Evolutionary conservation across 1,284 basidiomycete genomes (phyloP), one percentile per base, ranked within the genome.

Genomic region (Austroboletus rostrupii): DNA sequence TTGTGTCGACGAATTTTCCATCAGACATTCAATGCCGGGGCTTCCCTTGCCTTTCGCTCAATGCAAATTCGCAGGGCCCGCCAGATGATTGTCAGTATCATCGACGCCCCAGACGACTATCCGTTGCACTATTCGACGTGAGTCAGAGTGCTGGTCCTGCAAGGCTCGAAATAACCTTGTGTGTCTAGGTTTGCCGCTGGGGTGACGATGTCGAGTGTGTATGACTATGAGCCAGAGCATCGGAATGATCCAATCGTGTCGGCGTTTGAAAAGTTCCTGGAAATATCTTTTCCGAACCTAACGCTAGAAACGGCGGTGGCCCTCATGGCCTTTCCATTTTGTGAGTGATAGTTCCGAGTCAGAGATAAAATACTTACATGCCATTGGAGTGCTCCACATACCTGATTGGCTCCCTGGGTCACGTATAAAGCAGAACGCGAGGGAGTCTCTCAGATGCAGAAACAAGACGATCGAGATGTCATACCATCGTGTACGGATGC

Each of bases 341-440:
- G 58, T 60, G 31, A 57, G 57, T 50, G 16, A n/a, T n/a, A n/a
- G n/a, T n/a, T n/a, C n/a, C n/a, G n/a, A n/a, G n/a, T n/a, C n/a
- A n/a, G n/a, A n/a, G n/a, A n/a, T n/a, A n/a, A n/a, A n/a, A n/a
- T n/a, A n/a, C n/a, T n/a, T n/a, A n/a, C n/a, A n/a, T n/a, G n/a
- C n/a, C n/a, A n/a, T n/a, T n/a, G 23, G 50, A 56, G 58, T 60
- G n/a, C 28, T 59, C 2, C 42, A 39, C 21, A 40, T 61, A 3
- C 58, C 58, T 4, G 45, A 52, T 29, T 60, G 58, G 59, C 19
- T 59, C 19, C 54, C 57, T 8, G 52, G 54, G 0, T 56, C 55
- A 6, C 45, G 31, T 28, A 23, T 54, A 4, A 57, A 49, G 23
- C 37, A 36, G 11, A 40, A 49, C 9, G 40, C 52, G 13, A 49